phyloP scores from a whole-genome alignment of 257 asterid genomes.

The Solanum rostratum region DNA sequence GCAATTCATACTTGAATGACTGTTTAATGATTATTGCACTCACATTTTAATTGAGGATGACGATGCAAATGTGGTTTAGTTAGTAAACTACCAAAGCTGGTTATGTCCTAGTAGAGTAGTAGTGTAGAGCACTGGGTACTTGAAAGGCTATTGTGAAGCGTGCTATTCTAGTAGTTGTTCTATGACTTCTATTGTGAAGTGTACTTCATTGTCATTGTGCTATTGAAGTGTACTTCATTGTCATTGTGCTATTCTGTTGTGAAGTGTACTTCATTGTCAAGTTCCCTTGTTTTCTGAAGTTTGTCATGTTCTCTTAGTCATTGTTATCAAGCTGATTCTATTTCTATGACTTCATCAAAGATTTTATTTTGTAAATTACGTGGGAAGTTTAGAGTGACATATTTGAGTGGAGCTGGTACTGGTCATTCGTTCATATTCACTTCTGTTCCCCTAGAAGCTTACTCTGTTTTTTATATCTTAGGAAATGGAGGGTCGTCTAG shows the following conservation, averaged over 20 bases:
- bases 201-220: background rate
- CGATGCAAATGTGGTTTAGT: background rate
- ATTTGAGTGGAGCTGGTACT: background rate
- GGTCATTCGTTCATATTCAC: background rate
- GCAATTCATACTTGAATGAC: background rate
- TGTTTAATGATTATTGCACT: background rate
- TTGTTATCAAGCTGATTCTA: background rate
- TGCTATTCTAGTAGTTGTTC: background rate
- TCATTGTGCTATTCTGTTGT: too few relatives aligned
- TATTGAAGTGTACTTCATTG: background rate
- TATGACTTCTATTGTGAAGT: background rate
- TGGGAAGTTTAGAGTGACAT: background rate
- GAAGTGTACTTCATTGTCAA: background rate
- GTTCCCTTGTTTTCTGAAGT: background rate
- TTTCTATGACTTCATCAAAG: background rate
- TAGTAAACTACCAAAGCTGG: background rate
- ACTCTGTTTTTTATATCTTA: conserved; percentile 16
- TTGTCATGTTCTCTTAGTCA: background rate
- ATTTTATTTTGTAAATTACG: background rate
- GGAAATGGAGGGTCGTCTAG: conserved; percentile 78
- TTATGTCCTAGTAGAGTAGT: background rate
- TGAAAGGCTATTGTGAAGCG: background rate
- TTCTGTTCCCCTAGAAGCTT: background rate
- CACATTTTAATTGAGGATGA: background rate
- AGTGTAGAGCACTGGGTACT: background rate